Base-by-base conservation (phyloP, 2,329 filamentous ascomycete species). In the Trichoderma koningiopsis region DNA sequence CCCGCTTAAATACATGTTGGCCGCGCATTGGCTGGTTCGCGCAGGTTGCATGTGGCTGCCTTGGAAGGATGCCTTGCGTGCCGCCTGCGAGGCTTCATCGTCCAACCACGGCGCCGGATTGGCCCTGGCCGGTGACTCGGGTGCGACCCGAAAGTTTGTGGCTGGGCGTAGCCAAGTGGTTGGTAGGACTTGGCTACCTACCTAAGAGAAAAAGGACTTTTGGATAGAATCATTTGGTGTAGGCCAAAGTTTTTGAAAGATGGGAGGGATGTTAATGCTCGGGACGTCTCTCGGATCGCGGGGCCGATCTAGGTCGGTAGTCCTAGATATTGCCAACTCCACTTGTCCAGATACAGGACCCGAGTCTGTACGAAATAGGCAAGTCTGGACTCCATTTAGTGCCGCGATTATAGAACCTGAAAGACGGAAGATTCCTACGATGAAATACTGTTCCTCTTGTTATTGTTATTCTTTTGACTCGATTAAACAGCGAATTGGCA, bases 51-150 rank as follows among this genome's bases (percentile, higher is more conserved):
- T 22, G 5, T 37, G 24, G 52, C 40, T 64, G 59, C 59, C 67
- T 69, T 56, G 52, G 37, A 37, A 57, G 22, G 33, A 43, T 58
- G 67, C 67, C 67, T 69, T 64, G 67, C 19, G 13, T 53, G 67
- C 35, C 59, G 67, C 67, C 67, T 64, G 27, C 31, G 35, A 55
- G 37, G 67, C 29, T 62, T 43, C 40, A n/a, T 43, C 16, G 33
- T 69, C 67, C 67, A 69, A 69, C 67, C 67, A 64, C n/a, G 40
- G 35, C 33, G 62, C 35, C 2, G 27, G 49, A 57, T 68, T 37
- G 29, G 37, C 35, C 31, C 58, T 61, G 43, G 66, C 57, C 57
- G 65, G 22, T 68, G 66, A 68, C 56, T 68, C 58, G 62, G 62
- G 11, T 29, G 43, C 60, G 22, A 8, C 60, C 31, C 2, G 31